phyloP scores from a whole-genome alignment of 495 filamentous ascomycete species.

The Penicillium steckii region DNA sequence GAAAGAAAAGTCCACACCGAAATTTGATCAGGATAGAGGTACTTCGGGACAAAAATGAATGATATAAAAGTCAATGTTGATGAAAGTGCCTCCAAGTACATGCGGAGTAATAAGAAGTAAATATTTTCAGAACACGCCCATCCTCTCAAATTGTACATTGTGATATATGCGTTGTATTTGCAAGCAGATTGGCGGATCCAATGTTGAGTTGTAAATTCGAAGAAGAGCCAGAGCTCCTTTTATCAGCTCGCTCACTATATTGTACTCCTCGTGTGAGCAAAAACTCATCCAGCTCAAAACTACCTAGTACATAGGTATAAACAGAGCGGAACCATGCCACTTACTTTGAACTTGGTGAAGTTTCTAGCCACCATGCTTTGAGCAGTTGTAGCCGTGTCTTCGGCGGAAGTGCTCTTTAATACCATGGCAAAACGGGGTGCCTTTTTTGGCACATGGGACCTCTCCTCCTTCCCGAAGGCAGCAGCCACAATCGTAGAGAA shows the following conservation, averaged over 20 bases:
- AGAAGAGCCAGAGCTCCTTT: neutral
- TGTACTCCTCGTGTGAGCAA: neutral
- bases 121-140: no score
- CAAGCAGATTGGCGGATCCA: neutral
- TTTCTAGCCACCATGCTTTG: constrained; percentile 34
- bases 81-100: neutral
- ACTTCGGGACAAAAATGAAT: neutral
- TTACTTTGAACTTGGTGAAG: constrained; percentile 4
- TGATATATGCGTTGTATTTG: no score
- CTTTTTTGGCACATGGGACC: constrained; percentile 38
- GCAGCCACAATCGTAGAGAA: constrained; percentile 45
- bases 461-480: constrained; percentile 34
- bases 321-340: neutral
- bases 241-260: neutral
- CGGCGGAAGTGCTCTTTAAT: constrained; percentile 38
- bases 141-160: no score
- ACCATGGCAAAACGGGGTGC: constrained; percentile 30
- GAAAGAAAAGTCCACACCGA: neutral
- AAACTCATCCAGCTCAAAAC: neutral
- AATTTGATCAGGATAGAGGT: neutral
- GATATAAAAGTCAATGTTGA: neutral
- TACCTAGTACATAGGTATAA: no score
- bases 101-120: neutral
- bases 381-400: constrained; percentile 39
- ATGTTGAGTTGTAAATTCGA: neutral